A percentile compares a stretch with the other conserved stretches of the same genome.
phyloP scores from a whole-genome alignment of 495 filamentous ascomycete genomes.

The Beverwykella pulmonaria region DNA sequence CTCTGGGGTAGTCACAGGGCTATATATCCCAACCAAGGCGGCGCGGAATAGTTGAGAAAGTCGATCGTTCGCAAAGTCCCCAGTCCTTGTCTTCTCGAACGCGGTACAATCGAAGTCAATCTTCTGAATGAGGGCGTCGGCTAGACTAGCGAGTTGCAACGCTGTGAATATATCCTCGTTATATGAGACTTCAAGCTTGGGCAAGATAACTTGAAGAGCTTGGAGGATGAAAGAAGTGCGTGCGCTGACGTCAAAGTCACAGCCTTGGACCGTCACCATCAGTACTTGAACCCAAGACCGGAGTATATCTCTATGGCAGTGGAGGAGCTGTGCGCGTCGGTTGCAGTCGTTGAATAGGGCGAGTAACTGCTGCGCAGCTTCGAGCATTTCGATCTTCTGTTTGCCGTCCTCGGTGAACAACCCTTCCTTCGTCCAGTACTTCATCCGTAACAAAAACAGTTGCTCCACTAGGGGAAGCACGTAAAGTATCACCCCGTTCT shows the following conservation, averaged over 20 bases:
- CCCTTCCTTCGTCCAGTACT: conserved; percentile 56
- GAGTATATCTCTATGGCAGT: conserved; percentile 65
- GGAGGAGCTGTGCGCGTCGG: conserved; percentile 59
- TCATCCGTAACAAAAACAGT: conserved; percentile 56
- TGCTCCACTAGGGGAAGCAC: conserved; percentile 67
- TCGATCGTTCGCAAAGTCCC: conserved; percentile 81
- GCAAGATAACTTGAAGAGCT: conserved; percentile 79
- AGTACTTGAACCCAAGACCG: conserved; percentile 80
- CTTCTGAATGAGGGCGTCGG: conserved; percentile 73
- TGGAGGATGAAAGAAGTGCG: conserved; percentile 79
- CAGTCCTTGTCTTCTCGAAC: conserved; percentile 47
- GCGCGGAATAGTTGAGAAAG: conserved; percentile 88
- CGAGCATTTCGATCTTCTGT: conserved; percentile 55
- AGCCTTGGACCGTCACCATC: conserved; percentile 73
- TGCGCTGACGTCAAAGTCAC: conserved; percentile 67
- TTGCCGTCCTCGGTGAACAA: conserved; percentile 60
- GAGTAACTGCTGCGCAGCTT: conserved; percentile 61
- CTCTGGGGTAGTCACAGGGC: conserved; percentile 66
- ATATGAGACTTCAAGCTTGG: conserved; percentile 76
- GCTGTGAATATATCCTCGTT: conserved; percentile 65
- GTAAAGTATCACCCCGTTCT: conserved; percentile 54
- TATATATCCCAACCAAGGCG: conserved; percentile 71
- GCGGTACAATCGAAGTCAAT: conserved; percentile 58
- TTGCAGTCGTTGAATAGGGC: conserved; percentile 65
- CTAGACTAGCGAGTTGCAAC: conserved; percentile 72